phyloP scores from a whole-genome alignment of 495 filamentous ascomycete genomes.

The Tuber brumale region DNA sequence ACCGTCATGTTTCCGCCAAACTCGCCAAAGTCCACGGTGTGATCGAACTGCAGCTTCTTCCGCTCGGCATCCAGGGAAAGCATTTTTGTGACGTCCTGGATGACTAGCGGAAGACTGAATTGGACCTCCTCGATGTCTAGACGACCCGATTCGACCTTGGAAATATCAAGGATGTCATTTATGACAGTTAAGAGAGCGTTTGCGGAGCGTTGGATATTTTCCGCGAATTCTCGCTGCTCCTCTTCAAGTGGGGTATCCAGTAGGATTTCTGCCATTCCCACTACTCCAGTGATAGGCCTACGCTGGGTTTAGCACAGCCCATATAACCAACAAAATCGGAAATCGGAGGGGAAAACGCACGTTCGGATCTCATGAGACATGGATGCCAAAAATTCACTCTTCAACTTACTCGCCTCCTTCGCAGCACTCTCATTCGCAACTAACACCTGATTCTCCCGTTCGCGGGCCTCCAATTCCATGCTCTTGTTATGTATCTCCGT shows the following conservation, averaged over 20 bases:
- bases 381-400: slow-evolving; percentile 63
- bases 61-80: slow-evolving; percentile 49
- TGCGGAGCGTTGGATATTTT: slow-evolving; percentile 73
- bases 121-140: slow-evolving; percentile 70
- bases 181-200: slow-evolving; percentile 79
- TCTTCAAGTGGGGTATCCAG: slow-evolving; percentile 58
- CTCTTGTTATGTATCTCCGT: slow-evolving; percentile 59
- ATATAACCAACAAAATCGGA: neutral
- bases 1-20: slow-evolving; percentile 43
- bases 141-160: slow-evolving; percentile 73
- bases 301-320: neutral
- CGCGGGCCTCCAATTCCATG: slow-evolving; percentile 51
- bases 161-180: slow-evolving; percentile 84
- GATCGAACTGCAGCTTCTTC: slow-evolving; percentile 47
- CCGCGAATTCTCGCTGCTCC: slow-evolving; percentile 67
- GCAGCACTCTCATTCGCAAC: slow-evolving; percentile 57
- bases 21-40: slow-evolving; percentile 41
- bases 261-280: slow-evolving; percentile 65
- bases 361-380: slow-evolving; percentile 91
- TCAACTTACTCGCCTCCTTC: slow-evolving; percentile 63
- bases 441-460: slow-evolving; percentile 56
- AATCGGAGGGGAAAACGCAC: slow-evolving; percentile 55
- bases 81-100: slow-evolving; percentile 64
- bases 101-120: slow-evolving; percentile 67
- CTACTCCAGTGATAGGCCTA: slow-evolving; percentile 63